Conservation (phyloP, 768 basidiomycete genomes). For the Pholiota molesta region DNA sequence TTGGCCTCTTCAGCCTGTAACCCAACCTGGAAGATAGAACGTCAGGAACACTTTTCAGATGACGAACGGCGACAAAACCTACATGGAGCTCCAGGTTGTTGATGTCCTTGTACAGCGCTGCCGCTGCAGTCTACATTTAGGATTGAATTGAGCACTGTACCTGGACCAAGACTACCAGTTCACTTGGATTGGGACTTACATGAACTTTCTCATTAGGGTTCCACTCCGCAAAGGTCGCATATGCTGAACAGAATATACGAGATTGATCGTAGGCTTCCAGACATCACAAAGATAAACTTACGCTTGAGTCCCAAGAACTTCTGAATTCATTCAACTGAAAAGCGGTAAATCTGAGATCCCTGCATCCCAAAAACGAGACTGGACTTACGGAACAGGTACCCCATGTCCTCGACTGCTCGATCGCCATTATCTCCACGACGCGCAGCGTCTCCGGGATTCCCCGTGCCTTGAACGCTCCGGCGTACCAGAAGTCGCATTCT, state of each 20-base stretch:
- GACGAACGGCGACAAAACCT: conserved; percentile 23
- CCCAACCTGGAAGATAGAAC: conserved; percentile 47
- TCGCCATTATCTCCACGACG: conserved; percentile 70
- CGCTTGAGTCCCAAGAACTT: conserved; percentile 73
- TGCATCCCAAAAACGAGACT: background rate
- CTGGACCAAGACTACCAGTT: background rate
- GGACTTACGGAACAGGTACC: conserved; percentile 69
- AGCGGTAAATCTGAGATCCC: background rate
- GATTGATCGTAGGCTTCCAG: background rate
- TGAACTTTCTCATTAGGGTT: conserved; percentile 61
- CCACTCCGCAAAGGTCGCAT: conserved; percentile 70
- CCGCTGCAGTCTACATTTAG: conserved; percentile 55
- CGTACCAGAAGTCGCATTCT: conserved; percentile 59
- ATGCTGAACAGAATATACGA: conserved; percentile 42
- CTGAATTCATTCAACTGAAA: conserved; percentile 70
- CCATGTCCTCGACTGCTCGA: conserved; percentile 69
- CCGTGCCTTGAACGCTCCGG: conserved; percentile 69
- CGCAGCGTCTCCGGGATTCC: conserved; percentile 68
- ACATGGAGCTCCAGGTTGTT: conserved; percentile 83
- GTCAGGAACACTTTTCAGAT: background rate
- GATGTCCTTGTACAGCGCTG: conserved; percentile 67
- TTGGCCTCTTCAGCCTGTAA: conserved; percentile 78
- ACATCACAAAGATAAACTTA: conserved; percentile 29
- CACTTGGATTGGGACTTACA: conserved; percentile 34
- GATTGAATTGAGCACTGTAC: conserved; percentile 3